These are phyloP conservation scores for Wickerhamiella musiphila DNA, from an alignment of 805 yeast species.

Conservation along the genomic window DNA sequence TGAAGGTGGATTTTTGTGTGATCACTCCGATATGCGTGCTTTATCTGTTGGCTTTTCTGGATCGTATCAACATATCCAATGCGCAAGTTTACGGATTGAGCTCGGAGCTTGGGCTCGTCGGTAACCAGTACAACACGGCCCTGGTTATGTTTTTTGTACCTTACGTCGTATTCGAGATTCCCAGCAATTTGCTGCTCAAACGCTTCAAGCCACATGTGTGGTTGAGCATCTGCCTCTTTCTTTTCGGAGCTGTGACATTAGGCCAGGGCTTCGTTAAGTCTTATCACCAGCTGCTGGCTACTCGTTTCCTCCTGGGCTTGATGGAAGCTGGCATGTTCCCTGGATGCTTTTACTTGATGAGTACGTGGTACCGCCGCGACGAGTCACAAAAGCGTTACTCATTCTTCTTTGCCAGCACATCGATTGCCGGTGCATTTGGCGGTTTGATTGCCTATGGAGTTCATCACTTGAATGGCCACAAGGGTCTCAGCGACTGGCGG, in stretches of 20 bases:
- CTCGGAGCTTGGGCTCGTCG: conserved; percentile 33
- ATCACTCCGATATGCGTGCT: conserved; percentile 63
- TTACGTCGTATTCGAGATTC: conserved; percentile 43
- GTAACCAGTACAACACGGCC: conserved; percentile 45
- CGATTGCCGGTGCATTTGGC: conserved; percentile 64
- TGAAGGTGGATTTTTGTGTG: conserved; percentile 50
- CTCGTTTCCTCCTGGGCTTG: conserved; percentile 49
- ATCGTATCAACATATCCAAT: conserved; percentile 68
- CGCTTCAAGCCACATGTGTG: conserved; percentile 45
- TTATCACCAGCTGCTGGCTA: conserved; percentile 41
- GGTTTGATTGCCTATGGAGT: conserved; percentile 57
- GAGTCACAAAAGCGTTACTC: conserved; percentile 58
- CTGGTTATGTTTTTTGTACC: conserved; percentile 59
- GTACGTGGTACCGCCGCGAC: conserved; percentile 43
- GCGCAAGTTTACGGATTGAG: conserved; percentile 60
- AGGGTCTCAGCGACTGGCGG: conserved; percentile 30
- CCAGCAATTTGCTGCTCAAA: conserved; percentile 46
- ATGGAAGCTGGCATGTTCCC: conserved; percentile 63
- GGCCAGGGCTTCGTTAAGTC: conserved; percentile 48
- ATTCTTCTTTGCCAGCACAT: conserved; percentile 51
- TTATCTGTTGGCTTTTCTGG: conserved; percentile 61
- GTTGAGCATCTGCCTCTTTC: conserved; percentile 39
- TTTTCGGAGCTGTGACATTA: conserved; percentile 47
- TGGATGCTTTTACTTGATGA: conserved; percentile 50
- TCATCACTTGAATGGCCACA: conserved; percentile 32